Conservation (phyloP, 768 basidiomycete species). For the Serendipita indica region DNA sequence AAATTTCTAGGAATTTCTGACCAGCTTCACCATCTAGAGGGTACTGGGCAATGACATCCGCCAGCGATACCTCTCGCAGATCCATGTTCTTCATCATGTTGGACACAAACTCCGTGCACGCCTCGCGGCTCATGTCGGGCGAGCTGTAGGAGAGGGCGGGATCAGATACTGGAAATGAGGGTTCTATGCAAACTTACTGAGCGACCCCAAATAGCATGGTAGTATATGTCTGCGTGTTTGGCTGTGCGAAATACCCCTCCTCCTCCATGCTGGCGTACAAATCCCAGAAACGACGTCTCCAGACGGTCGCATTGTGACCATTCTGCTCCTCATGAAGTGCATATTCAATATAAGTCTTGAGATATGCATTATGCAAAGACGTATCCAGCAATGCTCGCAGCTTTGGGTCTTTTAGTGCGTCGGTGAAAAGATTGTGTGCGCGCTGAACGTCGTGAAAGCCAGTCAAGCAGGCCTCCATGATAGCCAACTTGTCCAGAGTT, state of each 20-base stretch:
- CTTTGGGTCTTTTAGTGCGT: slow-evolving; percentile 29
- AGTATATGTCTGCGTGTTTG: slow-evolving; percentile 50
- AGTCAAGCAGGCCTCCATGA: slow-evolving; percentile 74
- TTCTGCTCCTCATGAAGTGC: slow-evolving; percentile 33
- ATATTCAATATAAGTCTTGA: slow-evolving; percentile 50
- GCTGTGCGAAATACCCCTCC: slow-evolving; percentile 31
- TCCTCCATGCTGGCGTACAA: slow-evolving; percentile 45
- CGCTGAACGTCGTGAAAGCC: slow-evolving; percentile 61
- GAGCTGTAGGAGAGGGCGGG: slow-evolving; percentile 32
- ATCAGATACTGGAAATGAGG: slow-evolving; percentile 15
- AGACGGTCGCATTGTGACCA: slow-evolving; percentile 27
- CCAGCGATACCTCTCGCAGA: slow-evolving; percentile 26
- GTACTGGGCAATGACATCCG: slow-evolving; percentile 41
- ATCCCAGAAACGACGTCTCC: slow-evolving; percentile 48
- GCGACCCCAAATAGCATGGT: slow-evolving; percentile 46
- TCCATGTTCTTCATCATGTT: background rate
- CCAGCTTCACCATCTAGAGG: slow-evolving; percentile 31
- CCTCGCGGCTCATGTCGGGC: slow-evolving; percentile 24
- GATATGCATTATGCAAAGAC: slow-evolving; percentile 46
- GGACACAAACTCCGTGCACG: background rate
- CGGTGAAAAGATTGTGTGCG: slow-evolving; percentile 57
- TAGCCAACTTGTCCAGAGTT: slow-evolving; percentile 52
- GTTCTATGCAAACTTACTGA: slow-evolving; percentile 27
- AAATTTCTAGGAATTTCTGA: background rate
- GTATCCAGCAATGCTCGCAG: slow-evolving; percentile 31